Evolutionary conservation across 176 grass and related monocot genomes (phyloP).

Genomic region (Saccharum officinarum): DNA sequence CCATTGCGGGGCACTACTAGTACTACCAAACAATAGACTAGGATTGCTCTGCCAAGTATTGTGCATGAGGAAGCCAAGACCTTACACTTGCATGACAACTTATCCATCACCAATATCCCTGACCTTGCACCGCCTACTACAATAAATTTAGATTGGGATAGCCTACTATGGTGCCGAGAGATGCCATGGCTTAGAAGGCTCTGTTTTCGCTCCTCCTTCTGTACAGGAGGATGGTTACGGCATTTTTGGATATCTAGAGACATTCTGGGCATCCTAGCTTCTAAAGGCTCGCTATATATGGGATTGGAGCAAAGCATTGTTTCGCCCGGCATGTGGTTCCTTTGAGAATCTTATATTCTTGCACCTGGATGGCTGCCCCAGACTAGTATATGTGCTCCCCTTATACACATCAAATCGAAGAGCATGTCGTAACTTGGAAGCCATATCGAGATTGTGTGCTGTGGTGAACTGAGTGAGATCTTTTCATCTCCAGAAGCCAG

Average conservation of each 20-base stretch:
- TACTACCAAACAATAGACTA: neutral
- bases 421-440: neutral
- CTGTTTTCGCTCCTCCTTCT: neutral
- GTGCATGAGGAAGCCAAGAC: fast-evolving
- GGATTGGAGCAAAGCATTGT: neutral
- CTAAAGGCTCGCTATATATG: neutral
- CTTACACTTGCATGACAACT: neutral
- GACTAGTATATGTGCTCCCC: slow-evolving; percentile 15
- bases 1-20: too few species aligned
- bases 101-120: neutral
- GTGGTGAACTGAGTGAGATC: neutral
- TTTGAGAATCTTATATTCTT: fast-evolving
- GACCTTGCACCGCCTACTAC: neutral
- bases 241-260: neutral
- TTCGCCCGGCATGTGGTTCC: neutral
- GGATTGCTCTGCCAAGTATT: neutral
- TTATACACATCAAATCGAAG: fast-evolving
- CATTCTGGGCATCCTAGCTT: neutral
- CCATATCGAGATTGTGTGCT: slow-evolving; percentile 1
- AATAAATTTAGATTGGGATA: too few species aligned
- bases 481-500: neutral
- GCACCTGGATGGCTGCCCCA: neutral
- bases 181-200: neutral
- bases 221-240: fast-evolving
- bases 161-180: neutral